Conservation (phyloP, 495 filamentous ascomycete genomes). For the Usnea hakonensis region DNA sequence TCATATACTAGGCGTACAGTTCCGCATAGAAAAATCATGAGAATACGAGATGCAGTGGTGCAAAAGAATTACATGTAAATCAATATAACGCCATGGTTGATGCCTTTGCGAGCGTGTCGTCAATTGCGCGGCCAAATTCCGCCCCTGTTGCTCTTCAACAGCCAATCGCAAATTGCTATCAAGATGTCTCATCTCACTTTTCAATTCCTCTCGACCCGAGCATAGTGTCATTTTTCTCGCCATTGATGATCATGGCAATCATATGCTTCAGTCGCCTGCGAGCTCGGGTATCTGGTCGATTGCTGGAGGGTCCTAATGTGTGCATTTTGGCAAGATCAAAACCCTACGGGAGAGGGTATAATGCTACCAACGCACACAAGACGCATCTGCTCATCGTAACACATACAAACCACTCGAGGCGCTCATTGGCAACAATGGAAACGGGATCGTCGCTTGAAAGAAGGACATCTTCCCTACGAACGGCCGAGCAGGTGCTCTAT, state of each 20-base stretch:
- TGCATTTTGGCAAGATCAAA: constrained; percentile 6
- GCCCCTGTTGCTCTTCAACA: neutral
- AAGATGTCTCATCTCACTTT: neutral
- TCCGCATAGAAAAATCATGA: neutral
- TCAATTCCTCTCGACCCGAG: neutral
- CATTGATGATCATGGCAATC: constrained; percentile 2
- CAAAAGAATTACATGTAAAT: neutral
- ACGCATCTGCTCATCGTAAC: neutral
- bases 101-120: constrained; percentile 2
- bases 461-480: neutral
- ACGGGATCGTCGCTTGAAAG: neutral
- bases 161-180: neutral
- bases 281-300: neutral
- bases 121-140: constrained; percentile 5
- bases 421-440: neutral
- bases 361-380: neutral
- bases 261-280: constrained; percentile 7
- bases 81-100: neutral
- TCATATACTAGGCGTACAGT: neutral
- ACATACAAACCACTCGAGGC: neutral
- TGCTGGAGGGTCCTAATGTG: constrained; percentile 1
- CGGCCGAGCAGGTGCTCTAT: neutral
- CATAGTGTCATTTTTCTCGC: neutral
- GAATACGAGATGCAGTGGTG: neutral
- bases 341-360: neutral